Base-by-base conservation (phyloP, 768 basidiomycete species). In the Phylloporus scabripes region DNA sequence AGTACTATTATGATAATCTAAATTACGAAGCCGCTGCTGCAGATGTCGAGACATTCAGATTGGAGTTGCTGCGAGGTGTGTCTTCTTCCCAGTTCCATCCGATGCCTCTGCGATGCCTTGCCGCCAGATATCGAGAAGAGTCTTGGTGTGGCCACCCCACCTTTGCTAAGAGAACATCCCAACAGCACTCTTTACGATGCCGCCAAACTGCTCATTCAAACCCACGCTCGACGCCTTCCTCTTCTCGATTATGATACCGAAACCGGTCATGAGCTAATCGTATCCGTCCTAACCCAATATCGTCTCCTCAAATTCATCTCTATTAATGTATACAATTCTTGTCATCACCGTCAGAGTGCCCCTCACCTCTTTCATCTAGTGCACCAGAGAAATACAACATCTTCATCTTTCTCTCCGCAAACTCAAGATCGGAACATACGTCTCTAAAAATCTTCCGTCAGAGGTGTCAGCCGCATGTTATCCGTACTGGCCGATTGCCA, bases 281-380 rank as follows among this genome's bases (percentile, higher is more conserved):
- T 98, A 20, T 92, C 89, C 20, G 94, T 98, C 5, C 73, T 99
- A 49, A 99, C 96, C 0, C 96, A 98, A 67, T 99, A 99, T 62
- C 82, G 96, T 31, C 86, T 98, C 14, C 85, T 99, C 71, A 98
- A 98, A 69, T 98, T 97, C 68, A 94, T 99, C 52, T 83, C 96
- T 29, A 94, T 95, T 62, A 99, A 98, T 69, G 95, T 95, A 60
- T 48, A 81, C 70, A 2, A 18, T 41, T 36, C 21, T 17, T 36
- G 43, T 17, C 48, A 20, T 42, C 36, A 6, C 34, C 20, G 24
- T 39, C 43, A n/a, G 51, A 18, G 17, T 28, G 36, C 8, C 9
- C n/a, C 62, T 54, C 45, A 53, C 51, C 39, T 51, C 42, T 37
- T 28, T 48, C 45, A 39, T 5, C 15, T 53, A 97, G 94, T 96